Conservation (phyloP, 164 flowering plant species). For the Vitis cinerea region DNA sequence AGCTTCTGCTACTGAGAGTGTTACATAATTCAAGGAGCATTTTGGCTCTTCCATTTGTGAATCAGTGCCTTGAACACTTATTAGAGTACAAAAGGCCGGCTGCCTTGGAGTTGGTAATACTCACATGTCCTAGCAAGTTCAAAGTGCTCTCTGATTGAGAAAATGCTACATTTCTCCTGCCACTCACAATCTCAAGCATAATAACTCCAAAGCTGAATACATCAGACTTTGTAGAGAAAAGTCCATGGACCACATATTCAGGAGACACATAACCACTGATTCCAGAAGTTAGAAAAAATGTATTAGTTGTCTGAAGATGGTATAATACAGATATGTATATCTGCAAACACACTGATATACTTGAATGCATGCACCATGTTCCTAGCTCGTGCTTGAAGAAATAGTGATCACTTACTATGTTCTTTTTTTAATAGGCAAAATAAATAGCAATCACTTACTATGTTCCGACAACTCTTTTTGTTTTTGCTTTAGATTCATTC, state of each 20-base stretch:
- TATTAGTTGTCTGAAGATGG: no score
- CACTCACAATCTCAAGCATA: slow-evolving; percentile 11
- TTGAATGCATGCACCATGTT: no score
- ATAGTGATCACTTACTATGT: background rate
- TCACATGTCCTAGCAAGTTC: slow-evolving; percentile 12
- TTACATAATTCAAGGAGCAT: no score
- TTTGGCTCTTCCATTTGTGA: no score
- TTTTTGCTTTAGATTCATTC: background rate
- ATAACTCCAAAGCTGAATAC: slow-evolving; percentile 16
- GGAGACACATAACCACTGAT: slow-evolving; percentile 21
- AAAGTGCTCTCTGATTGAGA: background rate
- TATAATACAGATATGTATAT: no score
- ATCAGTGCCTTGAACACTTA: no score
- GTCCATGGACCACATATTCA: slow-evolving; percentile 14
- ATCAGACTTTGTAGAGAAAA: slow-evolving; percentile 9
- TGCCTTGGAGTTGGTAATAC: background rate
- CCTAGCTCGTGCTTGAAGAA: background rate
- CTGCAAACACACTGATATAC: no score
- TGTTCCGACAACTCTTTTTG: slow-evolving; percentile 11
- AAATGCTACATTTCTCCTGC: background rate
- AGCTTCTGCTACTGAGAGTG: no score
- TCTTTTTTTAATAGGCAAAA: background rate
- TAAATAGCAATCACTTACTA: background rate
- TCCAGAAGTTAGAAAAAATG: background rate
- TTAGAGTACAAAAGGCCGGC: background rate